Evolutionary conservation across 225 moss, liverwort and hornwort genomes (phyloP), one percentile per base, ranked within the genome.

Genomic region (Physcomitrellopsis africana): DNA sequence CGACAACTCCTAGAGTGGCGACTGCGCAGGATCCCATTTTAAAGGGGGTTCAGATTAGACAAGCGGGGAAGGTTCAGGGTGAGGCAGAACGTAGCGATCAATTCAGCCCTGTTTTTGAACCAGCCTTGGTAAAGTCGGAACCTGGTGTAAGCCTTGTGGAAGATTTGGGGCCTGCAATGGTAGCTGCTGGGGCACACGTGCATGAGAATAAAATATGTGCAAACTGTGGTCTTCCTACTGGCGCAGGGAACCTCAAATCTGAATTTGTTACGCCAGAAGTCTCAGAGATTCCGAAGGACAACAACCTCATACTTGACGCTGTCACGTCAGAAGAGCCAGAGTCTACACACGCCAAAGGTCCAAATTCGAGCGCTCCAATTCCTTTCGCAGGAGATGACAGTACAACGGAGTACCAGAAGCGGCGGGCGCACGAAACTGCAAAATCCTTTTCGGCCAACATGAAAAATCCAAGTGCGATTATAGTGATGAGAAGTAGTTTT

Each of bases 51-150:
- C 29, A 29, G 29, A 4, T 1, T 29, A 29, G 4, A 29, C 29
- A 29, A 68, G 48, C 47, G 11, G 75, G 1, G 63, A 57, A 57
- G 47, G 52, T 51, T 29, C 69, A 55, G 29, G 54, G 17, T 16
- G 69, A 18, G 24, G 20, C 49, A 57, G 58, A 60, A 3, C 23
- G 67, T 15, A 51, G 59, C 53, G 53, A 61, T 53, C 42, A 17
- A 54, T 63, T 65, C 41, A 12, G 32, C 63, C 67, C 24, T 42
- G 19, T 74, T 9, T 74, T 82, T 23, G 45, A 57, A 37, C 58
- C 70, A 58, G 62, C 42, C 37, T 61, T 81, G 61, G 83, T 86
- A 59, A 86, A 86, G 86, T 60, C 24, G 56, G 86, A 86, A 70
- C 56, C 56, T 48, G 66, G 29, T 37, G 32, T 37, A 37, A 37